Evolutionary conservation across 2,329 filamentous ascomycete species (phyloP), one percentile per base, ranked within the genome.

Genomic region (Talaromyces rugulosus): DNA sequence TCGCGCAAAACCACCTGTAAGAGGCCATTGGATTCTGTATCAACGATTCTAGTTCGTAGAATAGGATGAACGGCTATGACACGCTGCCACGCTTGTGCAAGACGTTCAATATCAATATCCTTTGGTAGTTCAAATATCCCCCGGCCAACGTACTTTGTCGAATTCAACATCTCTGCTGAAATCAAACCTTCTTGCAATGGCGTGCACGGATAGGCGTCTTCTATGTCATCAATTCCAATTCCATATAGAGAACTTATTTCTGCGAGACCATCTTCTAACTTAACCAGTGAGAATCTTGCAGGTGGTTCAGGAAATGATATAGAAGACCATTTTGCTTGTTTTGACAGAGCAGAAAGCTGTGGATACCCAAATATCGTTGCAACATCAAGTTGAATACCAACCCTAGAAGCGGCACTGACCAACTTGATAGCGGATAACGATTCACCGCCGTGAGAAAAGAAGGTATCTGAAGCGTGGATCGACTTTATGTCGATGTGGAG

Each of bases 1-100:
- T n/a, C n/a, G n/a, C n/a, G n/a, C n/a, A n/a, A n/a, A n/a, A 79
- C 71, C 18, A 78, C 74, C 62, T 79, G 77, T 40, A 76, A 68
- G 8, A 78, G 67, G 6, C 74, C 71, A 16, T 67, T 67, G 2
- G 70, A 66, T 5, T 70, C 67, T 27, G 75, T 65, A 33, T 77
- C 74, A 28, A 73, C 72, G 8, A 79, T 65, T 23, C 57, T 14
- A 12, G 47, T 53, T 18, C 61, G 51, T 50, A 62, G 57, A 18
- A 62, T 62, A 12, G 52, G 40, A 58, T 54, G 31, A 6, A n/a
- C n/a, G 18, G 16, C 42, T 56, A 27, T 18, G 12, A 56, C 57
- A 9, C 28, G 36, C 11, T 53, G 30, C 61, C 53, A 59, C 1
- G 61, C 57, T 7, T 2, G 7, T 60, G 76, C 77, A 71, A 80